Evolutionary conservation across 225 moss, liverwort and hornwort species (phyloP).

Genomic region (Bryum argenteum): DNA sequence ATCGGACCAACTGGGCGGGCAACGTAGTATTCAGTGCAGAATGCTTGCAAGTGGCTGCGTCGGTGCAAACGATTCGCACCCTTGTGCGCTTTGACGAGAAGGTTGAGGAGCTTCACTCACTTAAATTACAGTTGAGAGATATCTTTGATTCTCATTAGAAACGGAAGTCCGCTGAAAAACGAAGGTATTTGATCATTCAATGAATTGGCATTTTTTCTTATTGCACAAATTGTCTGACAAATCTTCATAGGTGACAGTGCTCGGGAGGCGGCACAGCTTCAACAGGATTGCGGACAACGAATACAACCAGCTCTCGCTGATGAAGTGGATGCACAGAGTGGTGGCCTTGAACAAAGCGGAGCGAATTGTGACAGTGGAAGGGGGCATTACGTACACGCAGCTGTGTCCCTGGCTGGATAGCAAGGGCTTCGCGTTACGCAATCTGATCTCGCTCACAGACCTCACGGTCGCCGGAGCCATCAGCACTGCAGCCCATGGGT

Average conservation of each 20-base stretch:
- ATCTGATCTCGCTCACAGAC: conserved; percentile 34
- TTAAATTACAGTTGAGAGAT: neutral
- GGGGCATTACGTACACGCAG: conserved; percentile 35
- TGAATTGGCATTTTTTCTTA: no score
- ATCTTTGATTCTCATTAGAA: no score
- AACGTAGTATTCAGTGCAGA: conserved; percentile 35
- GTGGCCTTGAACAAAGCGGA: neutral
- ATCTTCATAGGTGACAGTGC: conserved; percentile 21
- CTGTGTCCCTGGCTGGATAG: conserved; percentile 42
- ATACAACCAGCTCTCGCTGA: conserved; percentile 37
- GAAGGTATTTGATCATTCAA: no score
- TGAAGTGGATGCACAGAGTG: conserved; percentile 22
- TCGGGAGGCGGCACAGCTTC: conserved; percentile 47
- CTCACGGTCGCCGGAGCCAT: conserved; percentile 39
- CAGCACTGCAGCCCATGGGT: conserved; percentile 51
- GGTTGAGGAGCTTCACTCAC: neutral
- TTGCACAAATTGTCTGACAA: neutral
- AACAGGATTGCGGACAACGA: conserved; percentile 44
- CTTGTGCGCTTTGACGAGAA: conserved; percentile 24
- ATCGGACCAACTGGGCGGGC: conserved; percentile 47
- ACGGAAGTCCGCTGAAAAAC: no score
- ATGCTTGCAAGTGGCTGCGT: conserved; percentile 28
- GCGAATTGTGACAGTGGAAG: conserved; percentile 37
- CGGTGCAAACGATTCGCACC: conserved; percentile 32
- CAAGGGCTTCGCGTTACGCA: conserved; percentile 33